A percentile compares a stretch with the other conserved stretches of the same genome.
These are phyloP conservation scores for Sporothrix euskadiensis DNA, from an alignment of 2,329 filamentous ascomycete genomes.

Conservation along the genomic window DNA sequence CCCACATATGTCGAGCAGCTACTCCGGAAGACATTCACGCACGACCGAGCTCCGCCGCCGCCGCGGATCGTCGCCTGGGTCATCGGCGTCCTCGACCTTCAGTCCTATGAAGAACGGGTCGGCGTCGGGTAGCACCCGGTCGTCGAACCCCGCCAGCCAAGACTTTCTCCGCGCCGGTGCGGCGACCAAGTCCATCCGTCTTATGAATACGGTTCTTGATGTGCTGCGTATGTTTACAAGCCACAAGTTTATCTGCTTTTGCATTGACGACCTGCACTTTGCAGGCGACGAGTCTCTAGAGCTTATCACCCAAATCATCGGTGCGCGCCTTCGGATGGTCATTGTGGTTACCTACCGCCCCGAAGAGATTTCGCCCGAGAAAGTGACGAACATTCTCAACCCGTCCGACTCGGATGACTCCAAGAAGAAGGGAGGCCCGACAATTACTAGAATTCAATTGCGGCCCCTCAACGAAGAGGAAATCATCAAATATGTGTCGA, in stretches of 20 bases:
- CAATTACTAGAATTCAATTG: slow-evolving; percentile 70
- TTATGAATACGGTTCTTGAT: slow-evolving; percentile 87
- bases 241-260: slow-evolving; percentile 85
- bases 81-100: slow-evolving; percentile 49
- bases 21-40: slow-evolving; percentile 36
- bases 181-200: slow-evolving; percentile 66
- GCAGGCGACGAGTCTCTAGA: slow-evolving; percentile 86
- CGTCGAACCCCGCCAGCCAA: slow-evolving; percentile 55
- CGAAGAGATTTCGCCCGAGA: slow-evolving; percentile 61
- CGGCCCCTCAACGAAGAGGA: slow-evolving; percentile 74
- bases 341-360: slow-evolving; percentile 75
- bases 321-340: slow-evolving; percentile 75
- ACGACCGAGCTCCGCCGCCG: slow-evolving; percentile 32
- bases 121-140: slow-evolving; percentile 40
- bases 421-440: slow-evolving; percentile 54
- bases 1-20: slow-evolving; percentile 35
- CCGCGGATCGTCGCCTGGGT: slow-evolving; percentile 42
- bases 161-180: slow-evolving; percentile 61
- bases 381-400: slow-evolving; percentile 56
- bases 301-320: slow-evolving; percentile 77
- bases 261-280: slow-evolving; percentile 85
- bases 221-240: slow-evolving; percentile 78
- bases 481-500: slow-evolving; percentile 77
- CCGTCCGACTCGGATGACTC: slow-evolving; percentile 52
- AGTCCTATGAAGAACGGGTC: slow-evolving; percentile 32